Evolutionary conservation across 768 basidiomycete genomes (phyloP).

Genomic region (Trametes elegans): DNA sequence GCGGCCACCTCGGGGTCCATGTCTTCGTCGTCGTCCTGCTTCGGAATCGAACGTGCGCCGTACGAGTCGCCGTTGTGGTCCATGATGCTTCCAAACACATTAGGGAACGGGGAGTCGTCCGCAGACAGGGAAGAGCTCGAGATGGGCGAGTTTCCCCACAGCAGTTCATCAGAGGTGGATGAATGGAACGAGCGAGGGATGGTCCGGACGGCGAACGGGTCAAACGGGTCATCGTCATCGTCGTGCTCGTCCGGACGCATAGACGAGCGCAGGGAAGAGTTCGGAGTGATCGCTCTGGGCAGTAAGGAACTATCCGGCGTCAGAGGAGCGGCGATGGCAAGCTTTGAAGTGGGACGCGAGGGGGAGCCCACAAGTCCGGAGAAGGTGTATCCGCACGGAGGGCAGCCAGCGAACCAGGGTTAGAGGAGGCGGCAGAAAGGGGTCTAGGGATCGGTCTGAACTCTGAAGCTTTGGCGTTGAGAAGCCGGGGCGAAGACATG

Average conservation of each 20-base stretch:
- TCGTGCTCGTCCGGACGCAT: constrained; percentile 57
- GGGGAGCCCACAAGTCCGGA: constrained; percentile 87
- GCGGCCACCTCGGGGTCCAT: constrained; percentile 52
- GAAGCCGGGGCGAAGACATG: constrained; percentile 76
- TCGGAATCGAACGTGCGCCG: constrained; percentile 4
- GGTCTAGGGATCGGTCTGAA: constrained; percentile 85
- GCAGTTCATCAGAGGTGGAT: constrained; percentile 56
- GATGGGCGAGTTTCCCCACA: constrained; percentile 52
- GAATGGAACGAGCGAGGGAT: constrained; percentile 60
- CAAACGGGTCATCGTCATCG: constrained; percentile 84
- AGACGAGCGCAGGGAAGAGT: constrained; percentile 64
- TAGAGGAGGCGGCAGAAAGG: constrained; percentile 68
- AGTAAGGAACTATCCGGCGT: constrained; percentile 62
- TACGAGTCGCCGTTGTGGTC: constrained; percentile 21
- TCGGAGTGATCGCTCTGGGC: constrained; percentile 63
- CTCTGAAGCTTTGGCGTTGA: constrained; percentile 88
- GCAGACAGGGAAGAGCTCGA: constrained; percentile 50
- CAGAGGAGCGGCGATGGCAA: constrained; percentile 89
- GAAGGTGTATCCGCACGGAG: constrained; percentile 78
- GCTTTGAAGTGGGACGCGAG: constrained; percentile 71
- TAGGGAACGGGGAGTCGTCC: constrained; percentile 40
- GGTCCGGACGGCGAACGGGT: constrained; percentile 61
- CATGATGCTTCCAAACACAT: constrained; percentile 12
- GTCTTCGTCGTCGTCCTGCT: constrained; percentile 29
- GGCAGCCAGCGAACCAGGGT: constrained; percentile 48